Evolutionary conservation across 148 eudicot species (phyloP).

Genomic region (Amaranthus cruentus): DNA sequence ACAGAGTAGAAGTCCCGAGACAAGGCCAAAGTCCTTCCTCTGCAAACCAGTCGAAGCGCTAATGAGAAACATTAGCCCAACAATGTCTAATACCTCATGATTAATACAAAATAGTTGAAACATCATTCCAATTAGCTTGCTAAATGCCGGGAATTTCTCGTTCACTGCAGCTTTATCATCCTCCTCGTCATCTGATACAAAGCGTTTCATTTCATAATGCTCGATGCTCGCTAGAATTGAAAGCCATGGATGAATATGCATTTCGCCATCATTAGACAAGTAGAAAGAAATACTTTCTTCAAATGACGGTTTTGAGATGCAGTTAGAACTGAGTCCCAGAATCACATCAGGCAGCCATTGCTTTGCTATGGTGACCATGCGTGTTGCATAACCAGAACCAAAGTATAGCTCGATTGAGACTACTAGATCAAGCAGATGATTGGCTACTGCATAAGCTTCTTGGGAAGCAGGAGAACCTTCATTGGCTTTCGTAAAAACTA

Average conservation of each 20-base stretch:
- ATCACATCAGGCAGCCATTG: constrained; percentile 87
- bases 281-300: constrained; percentile 27
- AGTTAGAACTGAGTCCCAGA: constrained; percentile 58
- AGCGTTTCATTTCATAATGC: constrained; percentile 40
- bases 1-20: constrained; percentile 57
- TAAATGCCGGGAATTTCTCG: constrained; percentile 50
- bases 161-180: constrained; percentile 24
- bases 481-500: constrained; percentile 33
- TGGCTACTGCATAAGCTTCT: constrained; percentile 49
- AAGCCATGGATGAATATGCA: constrained; percentile 50
- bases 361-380: constrained; percentile 44
- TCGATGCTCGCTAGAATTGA: constrained; percentile 57
- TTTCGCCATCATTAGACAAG: constrained; percentile 27
- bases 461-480: constrained; percentile 36
- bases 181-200: constrained; percentile 40
- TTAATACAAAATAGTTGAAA: constrained; percentile 40
- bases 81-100: constrained; percentile 48
- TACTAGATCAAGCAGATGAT: constrained; percentile 54
- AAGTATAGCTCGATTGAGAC: constrained; percentile 52
- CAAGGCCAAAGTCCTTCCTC: constrained; percentile 51
- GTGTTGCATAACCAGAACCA: constrained; percentile 65
- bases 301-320: constrained; percentile 35
- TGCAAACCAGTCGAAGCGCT: constrained; percentile 39
- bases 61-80: constrained; percentile 46
- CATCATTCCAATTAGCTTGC: constrained; percentile 45